Evolutionary conservation across 179 eudicot genomes (phyloP).

Genomic region (Amaranthus tricolor): DNA sequence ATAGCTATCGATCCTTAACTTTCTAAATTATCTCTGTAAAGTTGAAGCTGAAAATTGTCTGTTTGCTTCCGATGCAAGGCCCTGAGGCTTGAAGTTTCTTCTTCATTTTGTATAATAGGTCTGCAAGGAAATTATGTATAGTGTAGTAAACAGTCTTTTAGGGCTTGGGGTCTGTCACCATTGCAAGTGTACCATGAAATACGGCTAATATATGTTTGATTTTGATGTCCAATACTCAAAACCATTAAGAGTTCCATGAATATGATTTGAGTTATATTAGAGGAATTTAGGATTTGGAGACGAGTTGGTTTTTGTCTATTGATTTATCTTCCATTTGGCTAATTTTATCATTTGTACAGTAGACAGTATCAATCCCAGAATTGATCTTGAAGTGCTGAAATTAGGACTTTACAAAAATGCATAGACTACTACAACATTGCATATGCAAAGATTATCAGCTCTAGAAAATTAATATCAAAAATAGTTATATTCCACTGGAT

Average conservation of each 20-base stretch:
- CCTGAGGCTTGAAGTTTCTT: conserved; percentile 17
- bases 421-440: background rate
- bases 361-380: background rate
- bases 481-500: too few species aligned
- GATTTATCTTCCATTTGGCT: background rate
- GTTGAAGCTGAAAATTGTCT: conserved; percentile 5
- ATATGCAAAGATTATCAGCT: background rate
- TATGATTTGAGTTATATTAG: too few species aligned
- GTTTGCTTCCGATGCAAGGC: conserved; percentile 1
- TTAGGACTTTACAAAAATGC: background rate
- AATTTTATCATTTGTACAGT: background rate
- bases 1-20: conserved; percentile 61
- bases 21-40: conserved; percentile 3
- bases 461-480: too few species aligned
- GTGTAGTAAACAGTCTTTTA: background rate
- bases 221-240: background rate
- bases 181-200: conserved; percentile 10
- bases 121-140: background rate
- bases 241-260: background rate
- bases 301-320: background rate
- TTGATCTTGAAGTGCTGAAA: background rate
- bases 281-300: background rate
- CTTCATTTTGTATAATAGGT: conserved; percentile 18
- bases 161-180: background rate
- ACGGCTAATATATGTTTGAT: background rate